Percentiles rank a stretch among this genome's conserved stretches.
These are phyloP conservation scores for Zygoascus meyerae DNA, from an alignment of 1,139 yeast species.

Conservation along the genomic window DNA sequence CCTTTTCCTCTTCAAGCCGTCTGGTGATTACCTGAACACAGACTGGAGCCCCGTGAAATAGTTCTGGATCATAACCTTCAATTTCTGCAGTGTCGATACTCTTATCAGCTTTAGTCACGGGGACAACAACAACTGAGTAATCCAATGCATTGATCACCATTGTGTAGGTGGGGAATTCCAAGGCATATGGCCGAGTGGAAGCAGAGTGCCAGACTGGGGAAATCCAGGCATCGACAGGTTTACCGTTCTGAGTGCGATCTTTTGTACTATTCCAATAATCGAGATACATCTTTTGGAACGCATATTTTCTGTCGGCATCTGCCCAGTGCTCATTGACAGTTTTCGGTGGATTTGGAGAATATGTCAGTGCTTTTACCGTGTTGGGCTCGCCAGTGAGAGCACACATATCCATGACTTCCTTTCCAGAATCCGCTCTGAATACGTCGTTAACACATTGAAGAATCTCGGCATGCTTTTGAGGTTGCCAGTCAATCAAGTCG, in stretches of 20 bases:
- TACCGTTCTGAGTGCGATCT: conserved; percentile 35
- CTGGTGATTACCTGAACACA: conserved; percentile 47
- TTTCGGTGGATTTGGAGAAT: conserved; percentile 15
- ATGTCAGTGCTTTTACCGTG: conserved; percentile 34
- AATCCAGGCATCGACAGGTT: conserved; percentile 46
- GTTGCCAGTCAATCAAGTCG: conserved; percentile 41
- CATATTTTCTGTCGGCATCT: conserved; percentile 37
- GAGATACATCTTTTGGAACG: conserved; percentile 34
- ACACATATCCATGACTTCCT: conserved; percentile 29
- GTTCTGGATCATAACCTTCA: conserved; percentile 39
- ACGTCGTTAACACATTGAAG: conserved; percentile 11
- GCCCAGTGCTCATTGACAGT: conserved; percentile 42
- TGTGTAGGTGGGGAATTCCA: conserved; percentile 33
- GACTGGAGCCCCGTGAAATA: conserved; percentile 47
- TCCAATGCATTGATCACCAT: conserved; percentile 43
- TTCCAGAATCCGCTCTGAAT: conserved; percentile 22
- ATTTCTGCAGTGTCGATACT: conserved; percentile 26
- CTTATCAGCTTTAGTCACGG: conserved; percentile 43
- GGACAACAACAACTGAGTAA: conserved; percentile 41
- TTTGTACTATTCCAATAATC: conserved; percentile 37
- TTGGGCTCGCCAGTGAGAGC: conserved; percentile 41
- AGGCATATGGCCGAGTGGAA: conserved; percentile 35
- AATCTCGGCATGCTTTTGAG: conserved; percentile 24
- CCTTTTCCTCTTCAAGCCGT: conserved; percentile 49
- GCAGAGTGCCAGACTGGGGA: conserved; percentile 48